A percentile compares a stretch with the other conserved stretches of the same genome.
phyloP scores from a whole-genome alignment of 192 early-diverging fungal species.

The Linderina pennispora region DNA sequence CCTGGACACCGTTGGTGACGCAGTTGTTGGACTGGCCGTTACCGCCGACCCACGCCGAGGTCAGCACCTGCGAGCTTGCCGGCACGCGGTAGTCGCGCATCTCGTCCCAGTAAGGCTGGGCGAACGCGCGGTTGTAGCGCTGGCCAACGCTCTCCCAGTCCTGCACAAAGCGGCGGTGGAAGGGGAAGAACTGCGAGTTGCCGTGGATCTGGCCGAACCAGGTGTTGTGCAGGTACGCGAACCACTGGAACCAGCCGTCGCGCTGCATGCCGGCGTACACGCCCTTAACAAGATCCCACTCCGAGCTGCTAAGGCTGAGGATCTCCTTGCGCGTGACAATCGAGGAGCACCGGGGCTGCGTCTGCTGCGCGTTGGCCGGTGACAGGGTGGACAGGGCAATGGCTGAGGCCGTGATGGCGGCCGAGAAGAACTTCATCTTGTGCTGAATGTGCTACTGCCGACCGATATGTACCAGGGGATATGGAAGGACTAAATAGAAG shows the following conservation, averaged over 20 bases:
- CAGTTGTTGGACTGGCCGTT: conserved; percentile 36
- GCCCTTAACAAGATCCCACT: conserved; percentile 19
- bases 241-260: conserved; percentile 45
- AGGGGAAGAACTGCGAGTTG: conserved; percentile 49
- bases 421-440: conserved; percentile 27
- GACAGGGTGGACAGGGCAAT: conserved; percentile 23
- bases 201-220: conserved; percentile 44
- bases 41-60: conserved; percentile 42
- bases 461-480: neutral
- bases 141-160: conserved; percentile 45
- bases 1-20: conserved; percentile 33
- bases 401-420: conserved; percentile 16
- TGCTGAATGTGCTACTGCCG: neutral
- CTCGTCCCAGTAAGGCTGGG: conserved; percentile 51
- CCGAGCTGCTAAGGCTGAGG: conserved; percentile 26
- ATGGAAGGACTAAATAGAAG: neutral
- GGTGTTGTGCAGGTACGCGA: conserved; percentile 30
- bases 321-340: conserved; percentile 43
- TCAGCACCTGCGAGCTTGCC: conserved; percentile 26
- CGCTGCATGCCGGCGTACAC: conserved; percentile 36
- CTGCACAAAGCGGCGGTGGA: conserved; percentile 47
- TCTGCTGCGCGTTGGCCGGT: conserved; percentile 27
- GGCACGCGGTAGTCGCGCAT: conserved; percentile 43
- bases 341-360: conserved; percentile 31
- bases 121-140: conserved; percentile 23